phyloP scores from a whole-genome alignment of 2,329 filamentous ascomycete species.

The Botrytis deweyae region DNA sequence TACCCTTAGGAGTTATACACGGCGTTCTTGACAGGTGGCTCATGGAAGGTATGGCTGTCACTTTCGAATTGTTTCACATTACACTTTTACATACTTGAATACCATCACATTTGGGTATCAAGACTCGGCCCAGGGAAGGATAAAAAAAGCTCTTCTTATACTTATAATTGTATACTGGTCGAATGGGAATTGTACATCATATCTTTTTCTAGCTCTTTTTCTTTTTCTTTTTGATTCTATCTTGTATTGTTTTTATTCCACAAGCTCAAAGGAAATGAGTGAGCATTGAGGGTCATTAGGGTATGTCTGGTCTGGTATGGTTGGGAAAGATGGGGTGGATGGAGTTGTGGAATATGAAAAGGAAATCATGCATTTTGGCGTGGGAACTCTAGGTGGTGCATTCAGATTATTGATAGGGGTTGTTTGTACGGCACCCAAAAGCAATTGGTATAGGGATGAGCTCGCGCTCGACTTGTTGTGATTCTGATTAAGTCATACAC shows the following conservation, averaged over 20 bases:
- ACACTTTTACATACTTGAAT: conserved; percentile 18
- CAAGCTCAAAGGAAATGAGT: neutral
- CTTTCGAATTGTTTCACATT: conserved; percentile 4
- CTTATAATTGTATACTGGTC: conserved; percentile 22
- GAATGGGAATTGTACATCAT: conserved; percentile 21
- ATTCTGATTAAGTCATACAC: conserved; percentile 1
- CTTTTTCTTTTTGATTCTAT: conserved; percentile 1
- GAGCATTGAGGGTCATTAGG: neutral
- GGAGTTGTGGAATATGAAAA: conserved; percentile 7
- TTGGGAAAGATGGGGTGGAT: neutral
- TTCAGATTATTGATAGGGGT: neutral
- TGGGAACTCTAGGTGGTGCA: neutral
- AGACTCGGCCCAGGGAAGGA: conserved; percentile 7
- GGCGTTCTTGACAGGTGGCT: conserved; percentile 14
- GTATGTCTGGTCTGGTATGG: neutral
- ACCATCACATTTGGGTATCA: conserved; percentile 15
- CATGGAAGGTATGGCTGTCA: neutral
- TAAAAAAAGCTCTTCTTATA: conserved; percentile 17
- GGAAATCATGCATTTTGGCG: conserved; percentile 6
- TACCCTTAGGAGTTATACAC: neutral
- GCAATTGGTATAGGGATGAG: conserved; percentile 18
- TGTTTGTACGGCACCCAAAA: neutral
- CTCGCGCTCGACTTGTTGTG: conserved; percentile 12
- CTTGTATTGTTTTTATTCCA: conserved; percentile 14
- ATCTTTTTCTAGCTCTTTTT: conserved; percentile 9